These are phyloP conservation scores for Colletotrichum tamarilloi DNA, from an alignment of 2,329 filamentous ascomycete genomes.

Conservation along the genomic window DNA sequence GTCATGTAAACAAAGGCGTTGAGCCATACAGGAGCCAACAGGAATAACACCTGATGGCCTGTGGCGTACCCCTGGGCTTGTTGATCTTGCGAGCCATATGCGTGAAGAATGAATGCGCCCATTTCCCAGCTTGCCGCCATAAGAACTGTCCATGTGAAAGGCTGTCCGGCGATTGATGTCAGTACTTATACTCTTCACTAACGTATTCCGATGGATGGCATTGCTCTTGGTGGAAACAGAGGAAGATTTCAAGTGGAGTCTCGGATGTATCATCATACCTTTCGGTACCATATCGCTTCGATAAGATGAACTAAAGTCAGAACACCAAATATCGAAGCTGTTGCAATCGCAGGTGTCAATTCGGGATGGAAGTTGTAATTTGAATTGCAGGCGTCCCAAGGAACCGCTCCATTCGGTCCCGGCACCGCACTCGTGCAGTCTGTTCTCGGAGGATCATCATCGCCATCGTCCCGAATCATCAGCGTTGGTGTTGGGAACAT, in stretches of 20 bases:
- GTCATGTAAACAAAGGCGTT: not conserved
- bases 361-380: not conserved
- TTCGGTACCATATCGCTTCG: not conserved
- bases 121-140: not conserved
- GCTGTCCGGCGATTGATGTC: not conserved
- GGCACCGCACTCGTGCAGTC: not conserved
- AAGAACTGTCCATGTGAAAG: not conserved
- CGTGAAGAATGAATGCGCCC: not conserved
- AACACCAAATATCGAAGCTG: not conserved
- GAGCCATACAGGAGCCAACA: not conserved
- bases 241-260: too few relatives aligned
- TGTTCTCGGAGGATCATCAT: not conserved
- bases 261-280: not conserved
- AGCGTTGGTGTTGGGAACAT: not conserved
- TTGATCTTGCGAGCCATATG: not conserved
- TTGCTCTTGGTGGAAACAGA: not conserved
- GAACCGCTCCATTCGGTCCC: not conserved
- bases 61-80: not conserved
- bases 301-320: not conserved
- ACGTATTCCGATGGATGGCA: not conserved
- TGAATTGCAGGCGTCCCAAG: not conserved
- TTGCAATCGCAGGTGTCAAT: not conserved
- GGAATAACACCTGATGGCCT: not conserved
- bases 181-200: not conserved
- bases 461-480: not conserved